Conservation (phyloP, 2,329 filamentous ascomycete species). For the Parastagonospora avenae region DNA sequence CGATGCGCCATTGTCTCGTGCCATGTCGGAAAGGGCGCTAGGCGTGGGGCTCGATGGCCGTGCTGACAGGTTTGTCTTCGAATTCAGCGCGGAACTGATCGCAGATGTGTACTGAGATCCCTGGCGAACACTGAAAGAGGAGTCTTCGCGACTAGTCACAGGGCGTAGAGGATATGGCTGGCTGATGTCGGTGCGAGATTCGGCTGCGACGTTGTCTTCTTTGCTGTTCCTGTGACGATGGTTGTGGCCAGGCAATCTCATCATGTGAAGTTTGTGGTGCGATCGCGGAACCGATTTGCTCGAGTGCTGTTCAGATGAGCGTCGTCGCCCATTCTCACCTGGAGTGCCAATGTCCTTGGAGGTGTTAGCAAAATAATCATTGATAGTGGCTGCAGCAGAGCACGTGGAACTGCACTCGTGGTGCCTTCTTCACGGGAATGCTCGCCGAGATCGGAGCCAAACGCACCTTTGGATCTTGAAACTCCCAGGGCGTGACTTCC, state of each 20-base stretch:
- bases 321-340: slow-evolving; percentile 41
- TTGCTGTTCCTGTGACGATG: slow-evolving; percentile 68
- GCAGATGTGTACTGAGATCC: slow-evolving; percentile 56
- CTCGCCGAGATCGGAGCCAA: no score
- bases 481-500: slow-evolving; percentile 97
- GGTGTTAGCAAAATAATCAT: slow-evolving; percentile 14
- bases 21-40: slow-evolving; percentile 68
- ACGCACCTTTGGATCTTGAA: slow-evolving; percentile 77
- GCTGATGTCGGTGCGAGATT: slow-evolving; percentile 41
- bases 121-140: slow-evolving; percentile 56
- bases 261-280: slow-evolving; percentile 56
- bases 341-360: slow-evolving; percentile 34
- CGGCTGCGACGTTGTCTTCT: slow-evolving; percentile 55
- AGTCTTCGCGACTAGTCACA: slow-evolving; percentile 77
- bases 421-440: not conserved
- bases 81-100: slow-evolving; percentile 56
- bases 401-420: not conserved
- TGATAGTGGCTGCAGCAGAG: not conserved
- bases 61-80: slow-evolving; percentile 56
- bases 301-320: slow-evolving; percentile 42
- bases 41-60: slow-evolving; percentile 83
- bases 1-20: slow-evolving; percentile 46
- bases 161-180: slow-evolving; percentile 67
- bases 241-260: slow-evolving; percentile 68
- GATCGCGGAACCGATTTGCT: slow-evolving; percentile 62